These are phyloP conservation scores for Venturia carpophila DNA, from an alignment of 2,329 filamentous ascomycete genomes.

Conservation along the genomic window DNA sequence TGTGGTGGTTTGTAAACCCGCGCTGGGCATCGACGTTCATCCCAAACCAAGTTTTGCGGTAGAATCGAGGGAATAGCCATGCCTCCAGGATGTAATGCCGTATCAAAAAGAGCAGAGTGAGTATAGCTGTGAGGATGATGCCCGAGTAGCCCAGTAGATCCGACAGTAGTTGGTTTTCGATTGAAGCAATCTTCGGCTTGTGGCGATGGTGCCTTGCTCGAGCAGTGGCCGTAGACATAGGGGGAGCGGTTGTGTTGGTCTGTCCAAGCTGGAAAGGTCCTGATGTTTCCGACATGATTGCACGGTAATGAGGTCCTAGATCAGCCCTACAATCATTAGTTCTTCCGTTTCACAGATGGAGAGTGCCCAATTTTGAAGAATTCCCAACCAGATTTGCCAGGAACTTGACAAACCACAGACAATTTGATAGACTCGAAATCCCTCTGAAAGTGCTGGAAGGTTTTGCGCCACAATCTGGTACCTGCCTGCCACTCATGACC, in stretches of 20 bases:
- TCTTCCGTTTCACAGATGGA: not conserved
- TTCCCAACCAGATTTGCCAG: too few relatives aligned
- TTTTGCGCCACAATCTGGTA: not conserved
- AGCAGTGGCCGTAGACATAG: not conserved
- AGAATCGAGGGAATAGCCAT: constrained; percentile 31
- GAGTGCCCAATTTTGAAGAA: too few relatives aligned
- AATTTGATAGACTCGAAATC: too few relatives aligned
- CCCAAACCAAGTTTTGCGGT: constrained; percentile 30
- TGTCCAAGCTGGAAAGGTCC: not conserved
- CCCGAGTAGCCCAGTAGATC: constrained; percentile 23
- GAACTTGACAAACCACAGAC: too few relatives aligned
- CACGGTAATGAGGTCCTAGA: not conserved
- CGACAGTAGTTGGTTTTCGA: constrained; percentile 20
- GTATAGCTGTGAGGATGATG: constrained; percentile 24
- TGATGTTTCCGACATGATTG: not conserved
- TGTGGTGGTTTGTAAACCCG: constrained; percentile 42
- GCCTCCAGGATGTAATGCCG: constrained; percentile 34
- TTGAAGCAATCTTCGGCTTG: constrained; percentile 12
- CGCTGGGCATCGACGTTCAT: constrained; percentile 33
- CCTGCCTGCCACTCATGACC: not conserved
- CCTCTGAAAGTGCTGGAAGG: not conserved
- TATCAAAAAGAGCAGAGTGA: constrained; percentile 22
- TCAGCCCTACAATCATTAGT: not conserved
- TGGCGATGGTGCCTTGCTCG: not conserved
- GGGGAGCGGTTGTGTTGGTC: not conserved